Evolutionary conservation across 176 grass and related monocot species (phyloP), one percentile per base, ranked within the genome.

Genomic region (Ensete ventricosum): DNA sequence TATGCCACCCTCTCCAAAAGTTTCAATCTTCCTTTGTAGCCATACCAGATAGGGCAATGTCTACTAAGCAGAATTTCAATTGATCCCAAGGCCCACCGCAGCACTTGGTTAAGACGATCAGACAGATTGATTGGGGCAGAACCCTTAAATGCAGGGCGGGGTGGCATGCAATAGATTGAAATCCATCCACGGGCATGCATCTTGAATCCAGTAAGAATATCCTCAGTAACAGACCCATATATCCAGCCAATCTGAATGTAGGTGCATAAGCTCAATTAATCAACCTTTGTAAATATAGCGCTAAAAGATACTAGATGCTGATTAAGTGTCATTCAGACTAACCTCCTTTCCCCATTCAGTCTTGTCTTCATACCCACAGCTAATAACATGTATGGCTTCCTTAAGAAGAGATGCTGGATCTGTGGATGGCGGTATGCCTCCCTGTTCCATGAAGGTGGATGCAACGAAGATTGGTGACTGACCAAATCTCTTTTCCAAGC

Each of bases 401-500:
- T 79, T 88, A 34, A 84, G 86, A 14, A 92, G 76, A 53, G 72
- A 80, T 1, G 63, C 76, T 52, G 69, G 23, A 63, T 60, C 29
- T 23, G 76, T 54, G 11, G 62, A 34, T 20, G 62, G 69, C 20
- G 69, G 22, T n/a, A 55, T 34, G 14, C n/a, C 50, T 48, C 64
- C 82, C 14, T 86, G 76, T 72, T 52, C 71, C 52, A 9, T 50
- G 64, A 87, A 86, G 64, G 82, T 83, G 1, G 79, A 87, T 23
- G 79, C 73, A 75, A 92, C 82, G 74, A 89, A 87, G 58, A 43
- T 72, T 22, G 82, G 69, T 14, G 84, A 92, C 29, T 76, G 84
- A 21, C 86, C 90, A 76, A 96, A 98, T 48, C 94, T 90, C 65
- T 98, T 98, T 80, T 98, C 94, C 78, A 98, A 84, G 78, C 74